Evolutionary conservation across 306 rosid species (phyloP), one percentile per base, ranked within the genome.

Genomic region (Cyamopsis tetragonoloba): DNA sequence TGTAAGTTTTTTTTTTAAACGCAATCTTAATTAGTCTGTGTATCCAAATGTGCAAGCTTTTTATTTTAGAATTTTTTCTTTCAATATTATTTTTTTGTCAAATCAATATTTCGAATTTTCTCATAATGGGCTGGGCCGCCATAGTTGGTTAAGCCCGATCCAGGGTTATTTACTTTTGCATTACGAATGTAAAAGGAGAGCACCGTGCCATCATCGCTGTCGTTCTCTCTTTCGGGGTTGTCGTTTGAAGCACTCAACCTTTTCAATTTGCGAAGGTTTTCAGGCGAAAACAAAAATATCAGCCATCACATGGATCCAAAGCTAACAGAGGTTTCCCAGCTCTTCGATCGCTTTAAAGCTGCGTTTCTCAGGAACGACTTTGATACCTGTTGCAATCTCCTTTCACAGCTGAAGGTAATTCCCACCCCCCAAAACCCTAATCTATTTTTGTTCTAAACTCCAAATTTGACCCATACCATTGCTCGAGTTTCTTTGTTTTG

Each of bases 321-420:
- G 84, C 57, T 89, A 0, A 83, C 85, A 1, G 96, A 89, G 70
- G 88, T 84, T 20, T 77, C 87, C 2, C 96, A 89, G 84, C 79
- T 66, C 54, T 87, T 89, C 47, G 96, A 82, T 75, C 96, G 96
- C 54, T 88, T 89, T 51, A 92, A 92, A 65, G 91, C 98, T 0
- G 91, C 93, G 1, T 68, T 77, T 66, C 28, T 48, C 7, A 75
- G 98, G 51, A 82, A 77, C n/a, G 98, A 89, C 76, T 86, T 28
- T 41, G 79, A 83, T 34, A 66, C 82, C 24, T 77, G 77, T 46
- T 19, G 59, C 53, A 62, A 64, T 31, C 81, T 86, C 24, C 93
- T 92, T 24, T 86, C 91, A 5, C 87, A 89, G 72, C 91, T 92
- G 13, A 92, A 92, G 96, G 98, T 93, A 70, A 41, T 39, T 17